phyloP scores from a whole-genome alignment of 2,329 filamentous ascomycete species.

The Corynespora cassiicola region DNA sequence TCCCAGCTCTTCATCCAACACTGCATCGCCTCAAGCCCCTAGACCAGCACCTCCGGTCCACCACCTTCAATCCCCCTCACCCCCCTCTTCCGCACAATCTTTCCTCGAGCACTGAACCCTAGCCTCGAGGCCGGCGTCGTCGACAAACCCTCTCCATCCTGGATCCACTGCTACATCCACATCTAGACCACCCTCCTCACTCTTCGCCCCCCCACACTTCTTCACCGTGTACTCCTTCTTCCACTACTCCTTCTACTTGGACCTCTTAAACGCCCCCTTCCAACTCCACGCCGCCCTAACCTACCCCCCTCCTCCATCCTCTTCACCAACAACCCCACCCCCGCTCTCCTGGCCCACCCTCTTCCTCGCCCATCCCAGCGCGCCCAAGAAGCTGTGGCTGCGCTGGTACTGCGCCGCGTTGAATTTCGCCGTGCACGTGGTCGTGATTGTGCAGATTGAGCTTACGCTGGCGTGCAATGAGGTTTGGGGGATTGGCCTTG shows the following conservation, averaged over 20 bases:
- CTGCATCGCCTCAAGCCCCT: conserved; percentile 9
- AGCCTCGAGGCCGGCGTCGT: no score
- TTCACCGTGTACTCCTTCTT: conserved; percentile 7
- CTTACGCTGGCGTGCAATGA: conserved; percentile 20
- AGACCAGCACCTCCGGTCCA: conserved; percentile 2
- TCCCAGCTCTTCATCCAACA: conserved; percentile 8
- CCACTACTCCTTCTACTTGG: conserved; percentile 1
- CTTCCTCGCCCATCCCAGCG: conserved; percentile 1
- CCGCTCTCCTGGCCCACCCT: conserved; percentile 1
- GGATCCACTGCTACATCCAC: conserved; percentile 1
- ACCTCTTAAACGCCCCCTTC: conserved; percentile 9
- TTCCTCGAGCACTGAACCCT: neutral
- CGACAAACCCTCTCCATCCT: neutral
- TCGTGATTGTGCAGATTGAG: conserved; percentile 19
- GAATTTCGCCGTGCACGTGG: conserved; percentile 14
- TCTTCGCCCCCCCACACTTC: conserved; percentile 2
- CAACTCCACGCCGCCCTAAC: conserved; percentile 12
- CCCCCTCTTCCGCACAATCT: neutral
- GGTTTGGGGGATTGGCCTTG: no score
- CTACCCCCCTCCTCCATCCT: conserved; percentile 2
- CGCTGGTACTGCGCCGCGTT: conserved; percentile 12
- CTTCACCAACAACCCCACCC: neutral
- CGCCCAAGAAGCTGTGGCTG: conserved; percentile 14
- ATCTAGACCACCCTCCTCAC: conserved; percentile 8
- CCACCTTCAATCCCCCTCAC: no score